Evolutionary conservation across 176 grass and related monocot genomes (phyloP), one percentile per base, ranked within the genome.

Genomic region (Hsuehochloa calcarea): DNA sequence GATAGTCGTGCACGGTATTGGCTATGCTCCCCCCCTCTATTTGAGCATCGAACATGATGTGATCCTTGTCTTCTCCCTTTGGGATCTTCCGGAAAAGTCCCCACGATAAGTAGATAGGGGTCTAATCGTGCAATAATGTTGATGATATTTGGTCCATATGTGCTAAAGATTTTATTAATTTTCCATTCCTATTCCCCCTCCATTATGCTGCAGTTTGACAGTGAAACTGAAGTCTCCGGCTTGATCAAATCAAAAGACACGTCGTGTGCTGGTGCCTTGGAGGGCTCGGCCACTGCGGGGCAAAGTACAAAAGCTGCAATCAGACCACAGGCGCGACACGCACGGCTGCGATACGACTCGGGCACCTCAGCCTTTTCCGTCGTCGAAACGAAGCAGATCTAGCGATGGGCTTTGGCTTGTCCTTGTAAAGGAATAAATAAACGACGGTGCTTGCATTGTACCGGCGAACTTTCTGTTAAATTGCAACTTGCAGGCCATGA

Each of bases 341-440:
- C 25, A 38, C 56, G 51, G 6, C 37, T 51, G 34, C n/a, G 60
- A 38, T 52, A 51, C 31, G 56, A 5, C 10, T 10, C 41, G 41
- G 9, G 55, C 82, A 29, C 20, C 59, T 13, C 40, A 8, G 9
- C 8, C 8, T 52, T 54, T 68, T 20, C 39, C 74, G 74, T 70
- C 39, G 74, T 34, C 39, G 12, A 45, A 40, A 79, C 50, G 79
- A 50, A 83, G 83, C 65, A 47, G 65, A 54, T 71, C 65, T 49
- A 5, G 63, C 14, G 5, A 16, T 40, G 19, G 19, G 50, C 51
- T 39, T 2, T 62, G 59, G 41, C 41, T 3, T 26, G 68, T 49
- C 41, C 27, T 20, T 10, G 70, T 1, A 1, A 5, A 2, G 52
- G 11, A 62, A 62, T 47, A 46, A 62, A 62, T 47, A 46, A 47